Conservation (phyloP, 768 basidiomycete genomes). For the Trametopsis cervina region DNA sequence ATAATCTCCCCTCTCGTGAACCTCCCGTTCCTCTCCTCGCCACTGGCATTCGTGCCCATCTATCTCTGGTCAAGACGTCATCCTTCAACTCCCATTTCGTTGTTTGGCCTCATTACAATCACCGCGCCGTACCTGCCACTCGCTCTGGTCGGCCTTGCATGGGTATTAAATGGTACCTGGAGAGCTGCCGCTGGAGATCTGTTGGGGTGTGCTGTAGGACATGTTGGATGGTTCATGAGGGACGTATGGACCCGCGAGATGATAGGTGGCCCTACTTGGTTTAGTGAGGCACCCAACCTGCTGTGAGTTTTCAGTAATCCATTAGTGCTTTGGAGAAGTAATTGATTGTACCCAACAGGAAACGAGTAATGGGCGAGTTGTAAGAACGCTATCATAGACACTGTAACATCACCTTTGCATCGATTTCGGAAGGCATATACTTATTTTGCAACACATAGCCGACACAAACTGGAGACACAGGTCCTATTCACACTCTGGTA, state of each 20-base stretch:
- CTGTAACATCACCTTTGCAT: too few species aligned
- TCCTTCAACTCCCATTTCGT: slow-evolving; percentile 89
- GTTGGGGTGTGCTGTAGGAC: slow-evolving; percentile 81
- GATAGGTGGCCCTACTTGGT: slow-evolving; percentile 63
- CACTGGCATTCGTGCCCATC: slow-evolving; percentile 90
- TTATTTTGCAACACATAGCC: too few species aligned
- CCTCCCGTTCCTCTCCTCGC: slow-evolving; percentile 88
- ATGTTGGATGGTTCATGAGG: slow-evolving; percentile 77
- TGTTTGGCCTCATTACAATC: slow-evolving; percentile 93
- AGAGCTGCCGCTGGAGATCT: slow-evolving; percentile 77
- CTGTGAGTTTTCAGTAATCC: slow-evolving; percentile 66
- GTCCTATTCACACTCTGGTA: too few species aligned
- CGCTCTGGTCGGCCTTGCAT: slow-evolving; percentile 83
- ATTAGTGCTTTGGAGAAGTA: too few species aligned
- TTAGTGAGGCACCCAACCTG: slow-evolving; percentile 64
- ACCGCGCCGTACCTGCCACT: slow-evolving; percentile 93
- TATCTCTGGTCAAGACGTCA: slow-evolving; percentile 97
- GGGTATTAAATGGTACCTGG: slow-evolving; percentile 79
- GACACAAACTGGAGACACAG: too few species aligned
- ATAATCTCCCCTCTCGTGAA: slow-evolving; percentile 82
- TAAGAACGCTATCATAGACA: neutral
- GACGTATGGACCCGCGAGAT: slow-evolving; percentile 89
- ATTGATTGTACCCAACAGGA: too few species aligned
- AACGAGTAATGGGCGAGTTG: slow-evolving; percentile 12
- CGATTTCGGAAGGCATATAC: too few species aligned